Percentiles rank a stretch among this genome's conserved stretches.
Conservation (phyloP, 2,329 filamentous ascomycete genomes). For the Ramularia endophylla region DNA sequence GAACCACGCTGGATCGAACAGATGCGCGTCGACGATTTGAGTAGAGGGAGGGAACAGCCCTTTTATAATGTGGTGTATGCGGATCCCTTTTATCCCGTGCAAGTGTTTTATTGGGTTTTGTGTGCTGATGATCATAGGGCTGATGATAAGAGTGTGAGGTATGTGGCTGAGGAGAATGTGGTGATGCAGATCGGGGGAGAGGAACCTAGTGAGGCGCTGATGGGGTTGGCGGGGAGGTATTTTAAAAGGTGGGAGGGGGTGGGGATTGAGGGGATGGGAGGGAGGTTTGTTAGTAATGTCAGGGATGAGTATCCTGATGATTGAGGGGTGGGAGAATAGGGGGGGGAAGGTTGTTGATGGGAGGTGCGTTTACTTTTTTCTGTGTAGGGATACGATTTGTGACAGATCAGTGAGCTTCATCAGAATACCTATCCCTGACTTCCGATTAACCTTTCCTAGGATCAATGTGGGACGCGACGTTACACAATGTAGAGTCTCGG, state of each 20-base stretch:
- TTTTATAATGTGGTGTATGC: conserved; percentile 88
- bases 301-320: conserved; percentile 82
- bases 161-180: conserved; percentile 79
- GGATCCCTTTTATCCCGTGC: background rate
- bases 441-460: too few species aligned
- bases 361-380: too few species aligned
- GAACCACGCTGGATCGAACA: conserved; percentile 58
- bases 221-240: conserved; percentile 70
- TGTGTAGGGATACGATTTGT: too few species aligned
- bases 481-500: too few species aligned
- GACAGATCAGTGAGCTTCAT: too few species aligned
- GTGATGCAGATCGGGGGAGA: conserved; percentile 46
- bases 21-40: conserved; percentile 57
- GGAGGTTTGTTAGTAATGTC: conserved; percentile 77
- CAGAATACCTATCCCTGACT: too few species aligned
- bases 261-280: too few species aligned
- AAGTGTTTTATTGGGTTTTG: background rate
- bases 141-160: conserved; percentile 62
- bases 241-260: conserved; percentile 78
- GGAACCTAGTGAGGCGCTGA: conserved; percentile 52
- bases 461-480: too few species aligned
- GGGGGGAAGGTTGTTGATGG: background rate
- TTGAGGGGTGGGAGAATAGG: conserved; percentile 34
- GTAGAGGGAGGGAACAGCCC: conserved; percentile 58
- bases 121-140: conserved; percentile 40